These are phyloP conservation scores for Vigna hirtella DNA, from an alignment of 306 rosid genomes.

Conservation along the genomic window DNA sequence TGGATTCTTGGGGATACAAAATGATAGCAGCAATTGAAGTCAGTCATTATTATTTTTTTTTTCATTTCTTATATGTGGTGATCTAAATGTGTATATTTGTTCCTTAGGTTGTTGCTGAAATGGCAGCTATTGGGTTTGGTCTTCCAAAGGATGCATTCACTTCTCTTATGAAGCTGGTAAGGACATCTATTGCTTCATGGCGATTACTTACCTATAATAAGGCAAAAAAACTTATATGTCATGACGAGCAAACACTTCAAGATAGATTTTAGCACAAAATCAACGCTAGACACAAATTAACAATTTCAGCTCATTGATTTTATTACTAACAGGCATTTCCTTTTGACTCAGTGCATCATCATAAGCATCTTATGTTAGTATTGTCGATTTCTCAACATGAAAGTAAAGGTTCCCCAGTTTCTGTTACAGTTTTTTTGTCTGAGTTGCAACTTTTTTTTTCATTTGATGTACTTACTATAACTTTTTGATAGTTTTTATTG, in stretches of 20 bases:
- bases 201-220: conserved; percentile 1
- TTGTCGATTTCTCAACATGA: conserved; percentile 29
- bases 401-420: conserved; percentile 10
- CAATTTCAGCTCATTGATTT: conserved; percentile 10
- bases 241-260: background rate
- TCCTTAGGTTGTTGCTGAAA: conserved; percentile 87
- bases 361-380: background rate
- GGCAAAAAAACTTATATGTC: conserved; percentile 1
- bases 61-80: conserved; percentile 16
- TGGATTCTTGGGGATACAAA: conserved; percentile 96
- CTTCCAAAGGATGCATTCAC: conserved; percentile 92
- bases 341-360: background rate
- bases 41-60: conserved; percentile 33
- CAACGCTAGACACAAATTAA: background rate
- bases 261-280: conserved; percentile 3
- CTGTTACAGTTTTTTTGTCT: background rate
- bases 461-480: conserved; percentile 1
- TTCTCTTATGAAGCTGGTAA: conserved; percentile 89
- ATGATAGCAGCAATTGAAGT: conserved; percentile 88
- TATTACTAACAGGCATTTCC: background rate
- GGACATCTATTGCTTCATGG: conserved; percentile 21
- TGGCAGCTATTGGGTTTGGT: conserved; percentile 98
- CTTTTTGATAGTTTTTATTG: background rate
- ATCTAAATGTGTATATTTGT: conserved; percentile 35
- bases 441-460: background rate